Conservation (phyloP, 176 grass and related monocot genomes). For the Ampelocalamus luodianensis region DNA sequence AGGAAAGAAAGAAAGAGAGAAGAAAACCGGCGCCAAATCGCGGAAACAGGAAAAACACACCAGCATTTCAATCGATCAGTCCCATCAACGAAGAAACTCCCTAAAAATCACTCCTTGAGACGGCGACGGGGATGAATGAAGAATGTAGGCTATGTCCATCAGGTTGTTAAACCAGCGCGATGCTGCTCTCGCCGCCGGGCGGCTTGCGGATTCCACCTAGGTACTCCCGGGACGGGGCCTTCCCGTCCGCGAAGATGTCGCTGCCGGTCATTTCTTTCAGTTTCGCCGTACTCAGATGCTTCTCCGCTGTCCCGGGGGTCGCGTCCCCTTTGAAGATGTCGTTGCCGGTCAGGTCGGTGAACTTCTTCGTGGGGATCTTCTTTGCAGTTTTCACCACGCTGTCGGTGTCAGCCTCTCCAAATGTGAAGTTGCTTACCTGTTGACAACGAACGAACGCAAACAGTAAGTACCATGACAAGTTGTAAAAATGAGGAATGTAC, state of each 20-base stretch:
- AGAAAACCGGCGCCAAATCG: slow-evolving; percentile 43
- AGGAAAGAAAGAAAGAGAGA: neutral
- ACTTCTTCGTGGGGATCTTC: slow-evolving; percentile 77
- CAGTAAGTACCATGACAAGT: neutral
- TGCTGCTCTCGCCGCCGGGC: slow-evolving; percentile 92
- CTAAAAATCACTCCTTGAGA: slow-evolving; percentile 61
- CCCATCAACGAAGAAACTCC: slow-evolving; percentile 46
- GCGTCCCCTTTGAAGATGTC: slow-evolving; percentile 77
- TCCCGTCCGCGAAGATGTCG: slow-evolving; percentile 82
- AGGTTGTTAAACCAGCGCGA: slow-evolving; percentile 76
- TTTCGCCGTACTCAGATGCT: slow-evolving; percentile 80
- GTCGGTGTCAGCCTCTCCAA: slow-evolving; percentile 64
- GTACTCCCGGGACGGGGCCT: slow-evolving; percentile 69
- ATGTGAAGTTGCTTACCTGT: slow-evolving; percentile 67
- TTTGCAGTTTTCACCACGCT: slow-evolving; percentile 77
- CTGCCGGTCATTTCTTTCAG: slow-evolving; percentile 90
- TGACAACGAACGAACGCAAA: neutral
- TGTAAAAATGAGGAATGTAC: neutral
- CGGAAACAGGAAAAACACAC: slow-evolving; percentile 51
- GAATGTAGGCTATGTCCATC: slow-evolving; percentile 59
- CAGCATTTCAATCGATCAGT: slow-evolving; percentile 65
- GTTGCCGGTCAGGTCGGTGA: slow-evolving; percentile 81
- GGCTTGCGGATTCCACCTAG: slow-evolving; percentile 94
- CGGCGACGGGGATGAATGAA: slow-evolving; percentile 37
- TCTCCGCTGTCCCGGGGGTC: slow-evolving; percentile 54